phyloP scores from a whole-genome alignment of 179 eudicot species.

The Silene vulgaris region DNA sequence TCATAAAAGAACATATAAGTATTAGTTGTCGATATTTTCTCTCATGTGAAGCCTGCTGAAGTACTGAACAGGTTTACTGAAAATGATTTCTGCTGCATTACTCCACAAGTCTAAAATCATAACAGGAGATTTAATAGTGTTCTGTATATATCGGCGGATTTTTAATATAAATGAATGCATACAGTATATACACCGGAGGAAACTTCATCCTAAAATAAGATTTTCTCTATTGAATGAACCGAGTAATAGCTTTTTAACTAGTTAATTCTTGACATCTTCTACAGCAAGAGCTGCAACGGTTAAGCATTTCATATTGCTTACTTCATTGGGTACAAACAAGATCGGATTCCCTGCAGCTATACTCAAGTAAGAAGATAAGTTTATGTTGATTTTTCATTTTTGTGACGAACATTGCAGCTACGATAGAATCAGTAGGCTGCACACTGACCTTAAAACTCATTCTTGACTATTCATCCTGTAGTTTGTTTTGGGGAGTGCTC shows the following conservation, averaged over 20 bases:
- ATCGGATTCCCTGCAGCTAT: conserved; percentile 86
- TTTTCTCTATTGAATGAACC: not conserved
- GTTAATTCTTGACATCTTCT: too few relatives aligned
- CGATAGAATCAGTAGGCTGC: not conserved
- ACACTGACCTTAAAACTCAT: conserved; percentile 11
- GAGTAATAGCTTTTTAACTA: not conserved
- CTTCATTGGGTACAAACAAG: conserved; percentile 80
- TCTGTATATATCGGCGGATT: not conserved
- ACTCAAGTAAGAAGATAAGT: conserved; percentile 51
- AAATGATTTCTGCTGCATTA: not conserved
- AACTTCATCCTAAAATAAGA: not conserved
- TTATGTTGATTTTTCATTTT: not conserved
- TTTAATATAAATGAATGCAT: not conserved
- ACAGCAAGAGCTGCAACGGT: conserved; percentile 61
- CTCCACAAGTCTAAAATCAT: too few relatives aligned
- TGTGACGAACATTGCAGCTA: not conserved
- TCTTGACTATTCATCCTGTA: conserved; percentile 26
- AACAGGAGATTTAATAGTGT: too few relatives aligned
- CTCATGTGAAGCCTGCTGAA: not conserved
- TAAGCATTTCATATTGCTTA: conserved; percentile 64
- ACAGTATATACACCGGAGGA: not conserved
- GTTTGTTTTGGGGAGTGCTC: conserved; percentile 96
- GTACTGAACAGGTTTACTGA: not conserved
- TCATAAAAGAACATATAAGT: not conserved
- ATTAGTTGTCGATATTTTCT: too few relatives aligned